Conservation (phyloP, 352 stramenopile species). For the Phytophthora hybrid region DNA sequence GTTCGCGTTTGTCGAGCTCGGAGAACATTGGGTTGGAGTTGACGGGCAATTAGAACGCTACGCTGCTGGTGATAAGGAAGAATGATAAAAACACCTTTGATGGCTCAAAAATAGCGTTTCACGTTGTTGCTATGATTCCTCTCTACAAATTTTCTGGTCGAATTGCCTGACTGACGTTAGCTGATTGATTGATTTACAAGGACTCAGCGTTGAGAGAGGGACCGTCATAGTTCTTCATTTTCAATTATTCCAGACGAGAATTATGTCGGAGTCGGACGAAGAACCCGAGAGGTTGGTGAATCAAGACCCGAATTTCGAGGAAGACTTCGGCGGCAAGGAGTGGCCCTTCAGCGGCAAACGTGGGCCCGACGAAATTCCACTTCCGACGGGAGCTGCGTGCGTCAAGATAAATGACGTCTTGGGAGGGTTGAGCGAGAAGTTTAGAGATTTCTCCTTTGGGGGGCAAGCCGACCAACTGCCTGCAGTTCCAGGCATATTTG, state of each 20-base stretch:
- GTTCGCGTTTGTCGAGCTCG: background rate
- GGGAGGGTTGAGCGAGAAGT: background rate
- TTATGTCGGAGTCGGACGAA: background rate
- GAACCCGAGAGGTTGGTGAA: slow-evolving; percentile 25
- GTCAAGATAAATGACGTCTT: background rate
- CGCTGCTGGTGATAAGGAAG: background rate
- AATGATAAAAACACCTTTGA: background rate
- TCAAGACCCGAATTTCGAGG: slow-evolving; percentile 5
- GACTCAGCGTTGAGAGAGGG: too few relatives aligned
- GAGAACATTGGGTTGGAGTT: slow-evolving; percentile 2
- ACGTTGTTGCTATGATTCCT: too few relatives aligned
- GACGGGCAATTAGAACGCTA: background rate
- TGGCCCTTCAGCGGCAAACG: slow-evolving; percentile 12
- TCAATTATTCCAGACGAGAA: background rate
- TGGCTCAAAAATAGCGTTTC: slow-evolving; percentile 18
- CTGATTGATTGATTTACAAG: too few relatives aligned
- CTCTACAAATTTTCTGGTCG: too few relatives aligned
- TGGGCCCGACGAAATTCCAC: background rate
- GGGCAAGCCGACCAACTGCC: slow-evolving; percentile 10
- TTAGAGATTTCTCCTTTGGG: slow-evolving; percentile 9
- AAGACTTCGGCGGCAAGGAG: slow-evolving; percentile 13
- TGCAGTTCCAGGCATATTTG: background rate
- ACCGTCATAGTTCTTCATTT: too few relatives aligned
- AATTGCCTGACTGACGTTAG: background rate
- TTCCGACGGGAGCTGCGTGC: background rate